Percentiles rank a stretch among this genome's conserved stretches.
phyloP scores from a whole-genome alignment of 2,329 filamentous ascomycete genomes.

The Pseudocercospora fuligena region DNA sequence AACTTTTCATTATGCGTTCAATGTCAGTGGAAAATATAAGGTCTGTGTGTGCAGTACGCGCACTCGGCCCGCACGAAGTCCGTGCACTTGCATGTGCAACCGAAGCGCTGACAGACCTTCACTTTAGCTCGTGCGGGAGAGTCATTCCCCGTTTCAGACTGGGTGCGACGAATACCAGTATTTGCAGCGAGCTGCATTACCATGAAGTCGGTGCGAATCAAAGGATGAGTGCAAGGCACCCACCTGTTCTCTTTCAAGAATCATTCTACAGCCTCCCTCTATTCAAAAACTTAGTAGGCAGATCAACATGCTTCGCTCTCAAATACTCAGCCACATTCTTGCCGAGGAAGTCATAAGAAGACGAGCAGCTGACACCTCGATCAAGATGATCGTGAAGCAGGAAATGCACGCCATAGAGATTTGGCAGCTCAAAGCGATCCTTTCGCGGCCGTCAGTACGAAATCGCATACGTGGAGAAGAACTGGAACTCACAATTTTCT shows the following conservation, averaged over 20 bases:
- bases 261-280: constrained; percentile 34
- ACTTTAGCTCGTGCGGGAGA: too few relatives aligned
- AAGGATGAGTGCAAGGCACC: not conserved
- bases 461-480: not conserved
- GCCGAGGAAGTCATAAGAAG: constrained; percentile 39
- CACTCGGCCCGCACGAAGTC: too few relatives aligned
- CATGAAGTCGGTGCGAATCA: too few relatives aligned
- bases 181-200: too few relatives aligned
- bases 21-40: too few relatives aligned
- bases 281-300: constrained; percentile 39
- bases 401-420: constrained; percentile 41
- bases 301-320: constrained; percentile 36
- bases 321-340: constrained; percentile 44
- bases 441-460: constrained; percentile 13
- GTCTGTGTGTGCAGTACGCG: too few relatives aligned
- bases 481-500: constrained; percentile 38
- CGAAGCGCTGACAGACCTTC: too few relatives aligned
- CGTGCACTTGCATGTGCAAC: too few relatives aligned
- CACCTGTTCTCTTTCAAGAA: not conserved
- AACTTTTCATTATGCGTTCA: too few relatives aligned
- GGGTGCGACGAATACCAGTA: too few relatives aligned
- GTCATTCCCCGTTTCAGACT: too few relatives aligned
- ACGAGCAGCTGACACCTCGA: constrained; percentile 40
- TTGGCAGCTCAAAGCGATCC: constrained; percentile 43
- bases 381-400: constrained; percentile 42